These are phyloP conservation scores for Clavispora phyllophila DNA, from an alignment of 805 yeast species.

Conservation along the genomic window DNA sequence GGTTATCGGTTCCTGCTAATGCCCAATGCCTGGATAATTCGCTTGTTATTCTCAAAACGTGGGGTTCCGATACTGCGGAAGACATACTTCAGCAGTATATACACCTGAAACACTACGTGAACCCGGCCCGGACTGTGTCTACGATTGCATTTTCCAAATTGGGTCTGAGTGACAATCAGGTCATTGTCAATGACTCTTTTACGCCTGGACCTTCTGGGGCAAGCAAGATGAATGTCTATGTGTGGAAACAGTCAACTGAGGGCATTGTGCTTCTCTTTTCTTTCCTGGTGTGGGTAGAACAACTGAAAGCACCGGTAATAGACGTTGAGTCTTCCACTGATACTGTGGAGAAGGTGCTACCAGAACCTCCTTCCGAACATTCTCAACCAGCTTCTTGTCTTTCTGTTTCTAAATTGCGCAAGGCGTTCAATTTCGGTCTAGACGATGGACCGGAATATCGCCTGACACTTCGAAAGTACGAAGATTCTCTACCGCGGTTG, in stretches of 20 bases:
- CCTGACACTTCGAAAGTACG: constrained; percentile 26
- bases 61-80: constrained; percentile 11
- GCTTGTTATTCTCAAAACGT: constrained; percentile 30
- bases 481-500: constrained; percentile 24
- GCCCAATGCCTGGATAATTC: constrained; percentile 10
- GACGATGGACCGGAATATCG: constrained; percentile 44
- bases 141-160: constrained; percentile 23
- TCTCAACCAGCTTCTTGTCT: background rate
- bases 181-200: constrained; percentile 13
- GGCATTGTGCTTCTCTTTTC: background rate
- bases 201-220: constrained; percentile 2
- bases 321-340: constrained; percentile 11
- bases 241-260: constrained; percentile 7
- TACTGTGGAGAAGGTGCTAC: constrained; percentile 1
- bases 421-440: constrained; percentile 28
- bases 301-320: background rate
- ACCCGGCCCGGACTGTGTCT: constrained; percentile 22
- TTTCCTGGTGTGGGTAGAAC: constrained; percentile 6
- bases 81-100: constrained; percentile 10
- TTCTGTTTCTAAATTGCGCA: constrained; percentile 14
- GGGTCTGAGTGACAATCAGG: constrained; percentile 19
- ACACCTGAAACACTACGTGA: constrained; percentile 5
- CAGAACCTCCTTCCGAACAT: background rate
- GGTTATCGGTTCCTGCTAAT: constrained; percentile 19
- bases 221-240: constrained; percentile 5